These are phyloP conservation scores for Pseudopyricularia cyperi DNA, from an alignment of 2,329 filamentous ascomycete genomes.

Conservation along the genomic window DNA sequence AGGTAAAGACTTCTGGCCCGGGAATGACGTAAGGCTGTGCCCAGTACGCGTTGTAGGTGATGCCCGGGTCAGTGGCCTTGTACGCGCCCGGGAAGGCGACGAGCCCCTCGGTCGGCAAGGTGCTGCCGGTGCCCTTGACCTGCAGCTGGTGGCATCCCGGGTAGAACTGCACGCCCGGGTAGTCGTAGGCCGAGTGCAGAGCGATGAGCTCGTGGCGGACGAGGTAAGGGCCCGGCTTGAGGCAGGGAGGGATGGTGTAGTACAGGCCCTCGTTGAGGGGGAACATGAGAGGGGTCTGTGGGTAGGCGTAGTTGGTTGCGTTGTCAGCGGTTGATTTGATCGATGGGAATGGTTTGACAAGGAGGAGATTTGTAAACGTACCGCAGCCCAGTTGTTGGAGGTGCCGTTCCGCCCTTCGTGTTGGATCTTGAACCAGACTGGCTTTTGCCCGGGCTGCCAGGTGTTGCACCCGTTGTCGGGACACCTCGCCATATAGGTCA, in stretches of 20 bases:
- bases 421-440: slow-evolving; percentile 43
- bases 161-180: slow-evolving; percentile 35
- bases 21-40: background rate
- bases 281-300: no score
- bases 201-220: slow-evolving; percentile 46
- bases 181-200: slow-evolving; percentile 31
- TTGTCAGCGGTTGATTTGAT: no score
- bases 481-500: slow-evolving; percentile 49
- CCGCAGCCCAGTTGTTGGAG: slow-evolving; percentile 31
- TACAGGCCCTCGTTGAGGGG: no score
- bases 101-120: slow-evolving; percentile 15
- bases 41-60: background rate
- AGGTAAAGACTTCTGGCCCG: no score
- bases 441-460: slow-evolving; percentile 26
- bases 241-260: slow-evolving; percentile 39
- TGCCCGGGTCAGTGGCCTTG: slow-evolving; percentile 1
- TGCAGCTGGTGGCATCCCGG: slow-evolving; percentile 24
- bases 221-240: slow-evolving; percentile 40
- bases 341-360: no score
- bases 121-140: slow-evolving; percentile 15
- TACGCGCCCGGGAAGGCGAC: slow-evolving; percentile 22
- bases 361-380: no score
- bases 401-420: slow-evolving; percentile 36
- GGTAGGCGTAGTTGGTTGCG: no score
- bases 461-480: slow-evolving; percentile 35